Evolutionary conservation across 768 basidiomycete species (phyloP).

Genomic region (Podaxis sp.): DNA sequence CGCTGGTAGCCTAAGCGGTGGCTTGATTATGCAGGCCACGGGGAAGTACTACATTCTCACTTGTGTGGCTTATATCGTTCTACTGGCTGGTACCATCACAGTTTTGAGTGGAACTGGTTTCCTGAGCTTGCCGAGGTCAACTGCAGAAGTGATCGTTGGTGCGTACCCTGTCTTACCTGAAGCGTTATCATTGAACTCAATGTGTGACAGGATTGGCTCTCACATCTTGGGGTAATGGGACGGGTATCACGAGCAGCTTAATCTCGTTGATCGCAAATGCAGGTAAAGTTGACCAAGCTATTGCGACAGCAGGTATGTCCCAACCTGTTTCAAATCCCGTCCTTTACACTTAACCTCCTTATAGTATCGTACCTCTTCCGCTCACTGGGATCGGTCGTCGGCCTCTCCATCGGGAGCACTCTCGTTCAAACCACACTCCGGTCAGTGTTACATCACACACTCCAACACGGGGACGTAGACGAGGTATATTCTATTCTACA

Average conservation of each 20-base stretch:
- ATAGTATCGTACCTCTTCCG: conserved; percentile 65
- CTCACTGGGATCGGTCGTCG: conserved; percentile 55
- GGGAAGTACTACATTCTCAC: conserved; percentile 55
- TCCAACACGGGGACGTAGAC: conserved; percentile 44
- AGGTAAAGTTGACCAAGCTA: conserved; percentile 55
- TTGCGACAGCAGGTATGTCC: conserved; percentile 54
- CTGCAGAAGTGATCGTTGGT: conserved; percentile 38
- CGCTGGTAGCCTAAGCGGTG: conserved; percentile 44
- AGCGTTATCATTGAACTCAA: neutral
- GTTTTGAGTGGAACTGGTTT: conserved; percentile 36
- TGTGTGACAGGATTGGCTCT: neutral
- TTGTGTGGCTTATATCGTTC: conserved; percentile 32
- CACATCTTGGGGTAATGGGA: conserved; percentile 23
- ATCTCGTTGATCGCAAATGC: conserved; percentile 62
- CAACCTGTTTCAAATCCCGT: neutral
- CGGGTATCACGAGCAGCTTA: conserved; percentile 51
- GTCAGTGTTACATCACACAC: conserved; percentile 31
- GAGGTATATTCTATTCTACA: conserved; percentile 34
- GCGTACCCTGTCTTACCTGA: conserved; percentile 10
- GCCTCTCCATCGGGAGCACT: conserved; percentile 52
- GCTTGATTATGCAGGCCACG: conserved; percentile 52
- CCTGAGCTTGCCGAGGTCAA: conserved; percentile 24
- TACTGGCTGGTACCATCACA: conserved; percentile 32
- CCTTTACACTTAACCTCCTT: neutral
- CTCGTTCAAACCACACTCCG: conserved; percentile 51